Percentiles rank a stretch among this genome's conserved stretches.
Evolutionary conservation across 768 basidiomycete genomes (phyloP).

Genomic region (Panaeolus papilionaceus): DNA sequence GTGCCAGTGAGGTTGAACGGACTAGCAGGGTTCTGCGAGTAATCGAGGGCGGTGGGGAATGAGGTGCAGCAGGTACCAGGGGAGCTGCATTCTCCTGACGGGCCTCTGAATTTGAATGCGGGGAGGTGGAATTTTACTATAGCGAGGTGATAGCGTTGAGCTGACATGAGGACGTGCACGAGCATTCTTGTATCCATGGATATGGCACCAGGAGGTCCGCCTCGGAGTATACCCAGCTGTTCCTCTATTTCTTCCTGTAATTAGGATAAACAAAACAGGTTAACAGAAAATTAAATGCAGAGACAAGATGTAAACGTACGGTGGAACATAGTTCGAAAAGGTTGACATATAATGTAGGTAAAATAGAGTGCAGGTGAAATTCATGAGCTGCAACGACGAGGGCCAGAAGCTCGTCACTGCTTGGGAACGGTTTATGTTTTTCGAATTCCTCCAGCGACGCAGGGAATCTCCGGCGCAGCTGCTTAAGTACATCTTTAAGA

Average conservation of each 20-base stretch:
- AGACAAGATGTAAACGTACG: background rate
- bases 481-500: conserved; percentile 3
- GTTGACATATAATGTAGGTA: background rate
- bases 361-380: background rate
- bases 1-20: conserved; percentile 2
- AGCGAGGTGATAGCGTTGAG: conserved; percentile 1
- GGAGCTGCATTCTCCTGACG: background rate
- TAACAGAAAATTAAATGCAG: background rate
- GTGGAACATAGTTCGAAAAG: conserved; percentile 1
- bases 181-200: background rate
- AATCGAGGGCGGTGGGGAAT: conserved; percentile 3
- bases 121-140: conserved; percentile 10
- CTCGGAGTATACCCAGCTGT: conserved; percentile 6
- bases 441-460: background rate
- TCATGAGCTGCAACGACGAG: background rate
- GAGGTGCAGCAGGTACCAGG: background rate
- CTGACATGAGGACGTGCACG: conserved; percentile 5
- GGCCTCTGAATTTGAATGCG: conserved; percentile 1
- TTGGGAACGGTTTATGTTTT: conserved; percentile 4
- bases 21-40: background rate
- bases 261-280: background rate
- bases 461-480: background rate
- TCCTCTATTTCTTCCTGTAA: conserved; percentile 3
- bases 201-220: background rate
- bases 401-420: background rate